Evolutionary conservation across 257 asterid genomes (phyloP), one percentile per base, ranked within the genome.

Genomic region (Striga asiatica): DNA sequence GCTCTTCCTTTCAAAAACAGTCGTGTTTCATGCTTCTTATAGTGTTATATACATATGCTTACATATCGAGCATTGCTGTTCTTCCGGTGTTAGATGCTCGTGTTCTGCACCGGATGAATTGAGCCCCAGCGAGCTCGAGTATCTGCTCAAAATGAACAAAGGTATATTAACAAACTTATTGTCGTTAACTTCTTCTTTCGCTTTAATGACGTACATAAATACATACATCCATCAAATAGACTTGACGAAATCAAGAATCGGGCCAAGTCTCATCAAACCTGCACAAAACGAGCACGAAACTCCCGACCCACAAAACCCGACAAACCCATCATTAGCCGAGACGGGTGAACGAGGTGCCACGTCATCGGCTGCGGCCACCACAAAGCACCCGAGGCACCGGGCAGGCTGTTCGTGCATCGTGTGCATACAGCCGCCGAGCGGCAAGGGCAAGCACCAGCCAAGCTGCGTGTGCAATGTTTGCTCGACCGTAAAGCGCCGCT

Each of bases 401-500:
- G 94, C 95, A 12, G 98, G 98, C 62, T 91, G 98, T 69, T 86
- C 98, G 23, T 91, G 98, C 84, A 87, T 91, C 17, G 96, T 87
- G 55, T 91, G 98, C 81, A 91, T 91, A 75, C 98, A 91, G 74
- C 98, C 98, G 41, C 98, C 98, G 0, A 91, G 98, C 47, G 96
- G 98, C 50, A 91, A 87, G 66, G 98, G 95, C 55, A 91, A 87
- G 49, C 98, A 91, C 84, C 80, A 91, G 79, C 95, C 98, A 51
- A 76, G 95, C 0, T 91, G 98, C 68, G 63, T 70, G 2, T 91
- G 98, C 96, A 91, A 87, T 50, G 95, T 91, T 42, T 91, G 98
- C 85, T 78, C 82, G 95, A 91, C 98, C 2, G 96, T 91, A 55
- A 91, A 82, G 46, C 83, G 96, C 1, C 92, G 98, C 16, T 91